Evolutionary conservation across 1,284 basidiomycete species (phyloP).

Genomic region (Peniophora sp.): DNA sequence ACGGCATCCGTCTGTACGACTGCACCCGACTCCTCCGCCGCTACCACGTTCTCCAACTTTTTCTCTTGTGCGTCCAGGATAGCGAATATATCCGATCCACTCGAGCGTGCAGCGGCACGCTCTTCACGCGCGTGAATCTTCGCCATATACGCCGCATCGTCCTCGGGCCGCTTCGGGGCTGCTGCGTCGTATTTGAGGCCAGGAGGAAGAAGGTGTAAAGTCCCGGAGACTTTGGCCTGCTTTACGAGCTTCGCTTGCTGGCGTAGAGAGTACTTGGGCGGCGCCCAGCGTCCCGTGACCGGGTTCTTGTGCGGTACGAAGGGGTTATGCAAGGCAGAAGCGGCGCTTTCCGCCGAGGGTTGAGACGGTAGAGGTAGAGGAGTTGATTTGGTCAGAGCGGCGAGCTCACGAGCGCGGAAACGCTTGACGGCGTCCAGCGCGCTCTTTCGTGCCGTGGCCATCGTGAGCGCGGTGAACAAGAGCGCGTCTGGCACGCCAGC

Average conservation of each 20-base stretch:
- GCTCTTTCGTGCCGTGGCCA: conserved; percentile 1
- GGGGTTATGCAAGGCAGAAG: conserved; percentile 39
- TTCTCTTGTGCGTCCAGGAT: neutral
- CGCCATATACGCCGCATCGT: neutral
- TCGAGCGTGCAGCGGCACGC: neutral
- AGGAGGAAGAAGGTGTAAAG: conserved; percentile 53
- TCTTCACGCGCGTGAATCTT: neutral
- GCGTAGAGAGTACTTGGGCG: conserved; percentile 61
- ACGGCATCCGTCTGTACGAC: neutral
- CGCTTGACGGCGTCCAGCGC: conserved; percentile 20
- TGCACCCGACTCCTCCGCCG: conserved; percentile 7
- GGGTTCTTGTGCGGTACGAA: conserved; percentile 58
- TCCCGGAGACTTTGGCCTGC: conserved; percentile 45
- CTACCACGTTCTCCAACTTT: neutral
- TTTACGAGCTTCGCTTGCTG: conserved; percentile 74
- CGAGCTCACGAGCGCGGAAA: conserved; percentile 21
- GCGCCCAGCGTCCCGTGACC: conserved; percentile 56
- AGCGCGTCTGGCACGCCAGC: neutral
- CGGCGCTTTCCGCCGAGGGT: neutral
- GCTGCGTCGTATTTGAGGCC: conserved; percentile 40
- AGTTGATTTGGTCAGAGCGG: neutral
- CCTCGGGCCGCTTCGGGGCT: neutral
- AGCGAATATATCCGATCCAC: too few species aligned
- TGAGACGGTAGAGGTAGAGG: neutral
- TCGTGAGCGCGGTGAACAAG: neutral